Base-by-base conservation (phyloP, 2,329 filamentous ascomycete genomes). In the Hypoxylon sp. region DNA sequence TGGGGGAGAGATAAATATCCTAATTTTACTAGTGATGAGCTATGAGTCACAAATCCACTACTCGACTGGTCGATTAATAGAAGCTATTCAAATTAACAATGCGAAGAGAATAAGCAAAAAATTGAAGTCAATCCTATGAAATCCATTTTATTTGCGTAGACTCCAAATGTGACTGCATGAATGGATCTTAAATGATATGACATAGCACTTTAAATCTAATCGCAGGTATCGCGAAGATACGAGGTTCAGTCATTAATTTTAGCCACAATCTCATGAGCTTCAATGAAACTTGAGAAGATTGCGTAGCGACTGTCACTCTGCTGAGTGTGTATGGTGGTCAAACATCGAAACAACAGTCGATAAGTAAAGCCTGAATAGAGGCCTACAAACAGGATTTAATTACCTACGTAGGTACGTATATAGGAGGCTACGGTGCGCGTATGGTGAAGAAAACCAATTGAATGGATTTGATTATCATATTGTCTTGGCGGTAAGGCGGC, bases 1-100 rank as follows among this genome's bases (percentile, higher is more conserved):
- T 92, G 91, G 91, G 87, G 85, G 17, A 82, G 86, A 68, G 83
- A 85, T 50, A 79, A 76, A 65, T 84, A 87, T 75, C 79, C 82
- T 63, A 75, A 82, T 19, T 73, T 71, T 19, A 75, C 73, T n/a
- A 73, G 70, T 48, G 76, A 79, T 53, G 83, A 85, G 70, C 67
- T 85, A 44, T 83, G 76, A 78, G 48, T 61, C 53, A 68, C 31
- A 35, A 56, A 56, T 62, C 57, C 31, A 42, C 29, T 61, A 19
- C 29, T 65, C 46, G 24, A 31, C 54, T 60, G 24, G 46, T 54
- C 21, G 42, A 60, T 39, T 10, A n/a, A n/a, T n/a, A 29, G 29
- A 64, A 53, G 53, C 32, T 3, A 44, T 55, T 13, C 29, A 67
- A 56, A 62, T 62, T 48, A 39, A 46, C 29, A 44, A 52, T 53